Evolutionary conservation across 2,329 filamentous ascomycete genomes (phyloP).

Genomic region (Blumeria hordei): DNA sequence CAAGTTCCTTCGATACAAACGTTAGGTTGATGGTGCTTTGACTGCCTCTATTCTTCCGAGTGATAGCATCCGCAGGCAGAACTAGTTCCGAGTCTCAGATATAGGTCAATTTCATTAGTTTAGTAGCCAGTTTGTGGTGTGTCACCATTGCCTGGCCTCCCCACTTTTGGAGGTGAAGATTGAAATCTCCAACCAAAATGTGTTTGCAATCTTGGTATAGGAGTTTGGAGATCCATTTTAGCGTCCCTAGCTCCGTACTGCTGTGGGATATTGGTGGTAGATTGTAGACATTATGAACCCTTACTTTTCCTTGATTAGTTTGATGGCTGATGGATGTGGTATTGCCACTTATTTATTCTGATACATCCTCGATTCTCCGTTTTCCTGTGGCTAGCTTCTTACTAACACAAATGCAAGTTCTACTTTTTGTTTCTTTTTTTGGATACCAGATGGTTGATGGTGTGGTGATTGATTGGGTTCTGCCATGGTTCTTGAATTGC

Average conservation of each 20-base stretch:
- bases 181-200: not conserved
- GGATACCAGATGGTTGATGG: no score
- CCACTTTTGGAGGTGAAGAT: not conserved
- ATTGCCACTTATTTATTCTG: not conserved
- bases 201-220: not conserved
- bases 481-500: not conserved
- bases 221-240: not conserved
- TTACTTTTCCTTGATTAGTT: not conserved
- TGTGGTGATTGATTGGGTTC: no score
- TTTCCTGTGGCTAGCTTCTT: not conserved
- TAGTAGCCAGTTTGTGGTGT: not conserved
- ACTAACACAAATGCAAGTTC: not conserved
- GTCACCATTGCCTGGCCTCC: not conserved
- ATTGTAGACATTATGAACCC: not conserved
- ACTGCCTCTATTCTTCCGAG: not conserved
- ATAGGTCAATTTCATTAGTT: not conserved
- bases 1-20: not conserved
- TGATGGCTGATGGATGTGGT: not conserved
- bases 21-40: not conserved
- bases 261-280: not conserved
- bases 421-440: not conserved
- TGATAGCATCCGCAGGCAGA: not conserved
- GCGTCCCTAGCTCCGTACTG: not conserved
- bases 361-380: not conserved
- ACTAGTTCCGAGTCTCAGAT: not conserved